These are phyloP conservation scores for Colletotrichum nymphaeae DNA, from an alignment of 2,329 filamentous ascomycete species.

Conservation along the genomic window DNA sequence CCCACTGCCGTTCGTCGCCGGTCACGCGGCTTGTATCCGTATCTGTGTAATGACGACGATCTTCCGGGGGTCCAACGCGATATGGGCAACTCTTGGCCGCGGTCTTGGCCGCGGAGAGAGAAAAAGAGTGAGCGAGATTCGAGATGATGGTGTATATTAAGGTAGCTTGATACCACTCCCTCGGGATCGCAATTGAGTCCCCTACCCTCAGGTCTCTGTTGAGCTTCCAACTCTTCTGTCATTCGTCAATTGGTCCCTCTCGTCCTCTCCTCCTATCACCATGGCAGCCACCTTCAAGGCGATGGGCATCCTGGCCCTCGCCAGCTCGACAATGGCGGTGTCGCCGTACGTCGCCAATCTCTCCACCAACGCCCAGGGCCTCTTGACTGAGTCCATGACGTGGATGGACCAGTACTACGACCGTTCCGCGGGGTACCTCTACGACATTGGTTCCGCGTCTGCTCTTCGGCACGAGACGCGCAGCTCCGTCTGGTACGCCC, in stretches of 20 bases:
- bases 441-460: conserved; percentile 55
- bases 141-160: conserved; percentile 15
- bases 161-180: not conserved
- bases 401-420: conserved; percentile 69
- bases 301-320: conserved; percentile 18
- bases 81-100: not conserved
- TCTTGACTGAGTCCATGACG: conserved; percentile 63
- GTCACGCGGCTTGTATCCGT: conserved; percentile 15
- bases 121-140: not conserved
- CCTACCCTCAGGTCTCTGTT: not conserved
- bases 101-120: conserved; percentile 11
- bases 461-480: conserved; percentile 67
- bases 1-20: not conserved
- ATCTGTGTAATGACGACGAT: conserved; percentile 19
- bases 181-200: not conserved
- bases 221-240: not conserved
- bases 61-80: not conserved
- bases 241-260: not conserved
- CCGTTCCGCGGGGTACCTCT: conserved; percentile 61
- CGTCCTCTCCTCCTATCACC: not conserved
- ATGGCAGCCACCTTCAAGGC: conserved; percentile 28
- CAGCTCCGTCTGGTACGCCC: conserved; percentile 68
- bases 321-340: conserved; percentile 19
- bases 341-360: conserved; percentile 36
- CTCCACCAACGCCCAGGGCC: conserved; percentile 46